Percentiles rank a stretch among this genome's conserved stretches.
phyloP scores from a whole-genome alignment of 2,329 filamentous ascomycete genomes.

The Scytalidium sp. region DNA sequence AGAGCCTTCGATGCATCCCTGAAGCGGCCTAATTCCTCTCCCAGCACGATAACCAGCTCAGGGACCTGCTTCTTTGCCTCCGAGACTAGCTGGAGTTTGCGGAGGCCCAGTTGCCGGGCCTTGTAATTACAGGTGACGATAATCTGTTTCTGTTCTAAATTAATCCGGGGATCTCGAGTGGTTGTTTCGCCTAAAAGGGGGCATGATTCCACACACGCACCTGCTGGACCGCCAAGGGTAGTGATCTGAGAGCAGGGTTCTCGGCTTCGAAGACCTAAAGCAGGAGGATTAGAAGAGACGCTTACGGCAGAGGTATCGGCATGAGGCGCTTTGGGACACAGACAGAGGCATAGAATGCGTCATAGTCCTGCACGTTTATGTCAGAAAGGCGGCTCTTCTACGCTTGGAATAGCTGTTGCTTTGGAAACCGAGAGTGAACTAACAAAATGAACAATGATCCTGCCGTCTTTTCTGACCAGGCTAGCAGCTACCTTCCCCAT shows the following conservation, averaged over 20 bases:
- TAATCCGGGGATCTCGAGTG: slow-evolving; percentile 44
- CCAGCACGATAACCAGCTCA: slow-evolving; percentile 79
- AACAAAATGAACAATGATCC: slow-evolving; percentile 81
- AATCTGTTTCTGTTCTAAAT: slow-evolving; percentile 74
- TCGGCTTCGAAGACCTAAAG: slow-evolving; percentile 65
- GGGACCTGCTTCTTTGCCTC: slow-evolving; percentile 80
- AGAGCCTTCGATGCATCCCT: slow-evolving; percentile 81
- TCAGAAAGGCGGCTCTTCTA: slow-evolving; percentile 5
- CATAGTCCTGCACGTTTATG: slow-evolving; percentile 58
- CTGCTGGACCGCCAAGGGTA: slow-evolving; percentile 73
- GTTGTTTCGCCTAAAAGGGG: neutral
- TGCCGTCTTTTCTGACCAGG: slow-evolving; percentile 52
- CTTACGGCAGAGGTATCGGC: neutral
- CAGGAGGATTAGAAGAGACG: neutral
- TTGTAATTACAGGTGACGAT: slow-evolving; percentile 93
- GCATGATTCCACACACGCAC: neutral
- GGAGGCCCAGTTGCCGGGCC: slow-evolving; percentile 68
- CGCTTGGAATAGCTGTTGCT: slow-evolving; percentile 9
- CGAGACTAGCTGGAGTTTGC: slow-evolving; percentile 81
- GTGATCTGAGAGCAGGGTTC: slow-evolving; percentile 66
- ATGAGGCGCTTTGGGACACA: slow-evolving; percentile 29
- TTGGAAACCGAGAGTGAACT: slow-evolving; percentile 12
- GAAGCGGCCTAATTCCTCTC: slow-evolving; percentile 83
- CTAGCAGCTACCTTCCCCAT: neutral
- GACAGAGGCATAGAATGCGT: slow-evolving; percentile 90